phyloP scores from a whole-genome alignment of 2,329 filamentous ascomycete genomes.

The Lachnellula hyalina region DNA sequence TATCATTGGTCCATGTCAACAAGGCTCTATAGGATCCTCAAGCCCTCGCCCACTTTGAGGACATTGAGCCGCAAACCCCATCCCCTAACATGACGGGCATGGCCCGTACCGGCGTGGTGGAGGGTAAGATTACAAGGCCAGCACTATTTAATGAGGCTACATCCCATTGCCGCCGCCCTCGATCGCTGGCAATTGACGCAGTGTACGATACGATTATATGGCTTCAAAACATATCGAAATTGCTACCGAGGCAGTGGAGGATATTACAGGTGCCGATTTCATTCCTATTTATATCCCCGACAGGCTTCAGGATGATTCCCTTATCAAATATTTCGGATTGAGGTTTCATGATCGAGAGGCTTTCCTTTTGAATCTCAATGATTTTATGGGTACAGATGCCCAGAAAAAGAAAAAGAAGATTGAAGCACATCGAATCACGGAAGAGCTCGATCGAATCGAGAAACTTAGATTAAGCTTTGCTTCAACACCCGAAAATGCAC shows the following conservation, averaged over 20 bases:
- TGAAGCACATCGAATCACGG: not conserved
- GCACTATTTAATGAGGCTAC: not conserved
- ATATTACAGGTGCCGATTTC: not conserved
- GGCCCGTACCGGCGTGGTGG: not conserved
- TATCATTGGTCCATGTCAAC: not conserved
- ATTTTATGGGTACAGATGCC: not conserved
- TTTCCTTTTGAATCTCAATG: not conserved
- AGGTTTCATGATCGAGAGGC: not conserved
- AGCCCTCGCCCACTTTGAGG: slow-evolving; percentile 40
- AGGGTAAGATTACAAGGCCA: not conserved
- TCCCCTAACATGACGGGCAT: not conserved
- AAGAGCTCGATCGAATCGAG: not conserved
- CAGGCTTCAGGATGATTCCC: slow-evolving; percentile 2
- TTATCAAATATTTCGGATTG: slow-evolving; percentile 1
- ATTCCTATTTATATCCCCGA: not conserved
- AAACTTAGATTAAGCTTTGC: not conserved
- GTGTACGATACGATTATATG: not conserved
- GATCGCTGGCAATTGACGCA: not conserved
- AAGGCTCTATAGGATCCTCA: not conserved
- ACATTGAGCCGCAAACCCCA: slow-evolving; percentile 52
- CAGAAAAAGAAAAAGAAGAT: not conserved
- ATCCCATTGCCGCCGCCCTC: not conserved
- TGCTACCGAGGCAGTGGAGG: not conserved
- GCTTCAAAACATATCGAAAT: not conserved
- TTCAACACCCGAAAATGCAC: not conserved